Base-by-base conservation (phyloP, 2,329 filamentous ascomycete species). In the Tothia fuscella region DNA sequence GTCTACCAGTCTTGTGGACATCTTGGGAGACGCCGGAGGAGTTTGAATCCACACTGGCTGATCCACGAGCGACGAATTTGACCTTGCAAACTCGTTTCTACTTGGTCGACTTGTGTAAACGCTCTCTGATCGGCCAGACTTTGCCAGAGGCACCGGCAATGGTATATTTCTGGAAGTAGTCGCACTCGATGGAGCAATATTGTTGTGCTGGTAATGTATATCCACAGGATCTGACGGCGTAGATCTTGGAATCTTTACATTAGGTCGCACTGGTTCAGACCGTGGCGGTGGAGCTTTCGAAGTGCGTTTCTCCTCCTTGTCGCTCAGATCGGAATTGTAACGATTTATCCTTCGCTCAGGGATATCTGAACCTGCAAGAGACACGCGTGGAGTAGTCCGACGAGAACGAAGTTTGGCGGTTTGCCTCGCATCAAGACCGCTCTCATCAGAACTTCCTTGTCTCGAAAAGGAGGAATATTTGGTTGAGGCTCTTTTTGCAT, bases 391-490 rank as follows among this genome's bases (percentile, higher is more conserved):
- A n/a, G 25, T 41, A 7, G 30, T 9, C 14, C 19, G 17, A 25
- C 39, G 19, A 14, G 26, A 29, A 14, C 31, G 30, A 7, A 41
- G 31, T 14, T 31, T 33, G 30, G 29, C 16, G 12, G 21, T 14
- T 10, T 20, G 16, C 33, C 19, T 21, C n/a, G 39, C 21, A 17
- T 41, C 39, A 24, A 41, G 20, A 9, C 34, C 39, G 16, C 39
- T 41, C 19, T 41, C 39, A 19, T 41, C 39, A 25, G 39, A 37
- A 24, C 22, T 25, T n/a, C 28, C 35, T 12, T 21, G 28, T 21
- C 35, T 37, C 13, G 35, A 37, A 9, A 20, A 51, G 49, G 37
- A 52, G 48, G 28, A 56, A 47, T 41, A 50, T 48, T 45, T 56
- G 44, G 49, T 53, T 43, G 50, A 50, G 48, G 17, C 9, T 10